Conservation (phyloP, 1,139 yeast genomes). For the Suhomyces anneliseae region DNA sequence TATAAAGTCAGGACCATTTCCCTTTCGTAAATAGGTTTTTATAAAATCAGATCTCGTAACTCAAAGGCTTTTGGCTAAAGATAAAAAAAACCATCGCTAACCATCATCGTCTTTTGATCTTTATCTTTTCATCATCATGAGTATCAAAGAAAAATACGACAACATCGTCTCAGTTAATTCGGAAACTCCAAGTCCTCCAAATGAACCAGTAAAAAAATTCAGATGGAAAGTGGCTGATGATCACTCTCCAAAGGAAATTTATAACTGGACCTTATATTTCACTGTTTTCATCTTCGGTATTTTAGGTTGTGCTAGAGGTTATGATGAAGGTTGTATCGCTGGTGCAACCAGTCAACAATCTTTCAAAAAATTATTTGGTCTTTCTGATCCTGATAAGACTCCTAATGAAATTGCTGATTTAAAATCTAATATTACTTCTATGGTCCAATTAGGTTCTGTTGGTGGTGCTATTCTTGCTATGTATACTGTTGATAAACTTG, state of each 20-base stretch:
- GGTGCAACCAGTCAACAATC: constrained; percentile 47
- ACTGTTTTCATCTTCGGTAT: constrained; percentile 56
- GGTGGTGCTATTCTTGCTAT: constrained; percentile 58
- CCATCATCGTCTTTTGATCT: not conserved
- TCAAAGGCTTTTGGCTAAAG: no score
- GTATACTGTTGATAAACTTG: constrained; percentile 52
- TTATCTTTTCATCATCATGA: not conserved
- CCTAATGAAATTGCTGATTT: constrained; percentile 40
- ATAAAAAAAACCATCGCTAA: no score
- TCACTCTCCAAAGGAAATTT: constrained; percentile 48
- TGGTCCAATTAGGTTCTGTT: constrained; percentile 63
- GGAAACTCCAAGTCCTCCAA: not conserved
- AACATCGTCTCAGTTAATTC: constrained; percentile 1
- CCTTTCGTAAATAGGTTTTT: no score
- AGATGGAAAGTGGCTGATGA: constrained; percentile 18
- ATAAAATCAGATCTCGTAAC: no score
- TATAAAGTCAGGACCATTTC: no score
- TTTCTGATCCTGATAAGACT: constrained; percentile 39
- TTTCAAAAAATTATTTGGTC: constrained; percentile 47
- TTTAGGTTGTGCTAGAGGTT: constrained; percentile 44
- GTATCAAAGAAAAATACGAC: constrained; percentile 3
- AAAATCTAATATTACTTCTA: constrained; percentile 57
- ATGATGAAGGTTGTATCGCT: constrained; percentile 55
- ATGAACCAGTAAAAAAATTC: constrained; percentile 5
- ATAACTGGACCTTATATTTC: constrained; percentile 49